phyloP scores from a whole-genome alignment of 306 rosid genomes.

The Fragaria iinumae region DNA sequence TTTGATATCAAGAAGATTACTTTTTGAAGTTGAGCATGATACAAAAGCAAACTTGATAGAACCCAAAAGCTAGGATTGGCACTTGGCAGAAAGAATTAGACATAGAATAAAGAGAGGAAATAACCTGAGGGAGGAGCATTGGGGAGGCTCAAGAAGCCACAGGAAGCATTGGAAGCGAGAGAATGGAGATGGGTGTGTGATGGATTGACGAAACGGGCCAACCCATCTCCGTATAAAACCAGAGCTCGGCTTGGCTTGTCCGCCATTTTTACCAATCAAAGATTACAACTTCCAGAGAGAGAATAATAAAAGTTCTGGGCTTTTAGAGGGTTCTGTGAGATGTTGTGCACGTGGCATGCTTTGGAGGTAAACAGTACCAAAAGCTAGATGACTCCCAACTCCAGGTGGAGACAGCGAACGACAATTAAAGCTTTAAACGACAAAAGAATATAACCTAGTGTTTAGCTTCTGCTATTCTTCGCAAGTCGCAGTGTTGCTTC shows the following conservation, averaged over 20 bases:
- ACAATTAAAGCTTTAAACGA: not conserved
- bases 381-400: not conserved
- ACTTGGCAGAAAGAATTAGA: not conserved
- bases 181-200: constrained; percentile 62
- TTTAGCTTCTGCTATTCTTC: too few relatives aligned
- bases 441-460: not conserved
- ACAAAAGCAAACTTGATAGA: not conserved
- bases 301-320: not conserved
- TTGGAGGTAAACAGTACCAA: not conserved
- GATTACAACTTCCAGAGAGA: not conserved
- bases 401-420: not conserved
- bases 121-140: constrained; percentile 64
- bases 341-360: not conserved
- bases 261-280: constrained; percentile 46
- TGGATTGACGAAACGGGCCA: constrained; percentile 50
- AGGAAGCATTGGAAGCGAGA: constrained; percentile 61
- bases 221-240: constrained; percentile 70
- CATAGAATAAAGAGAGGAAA: not conserved
- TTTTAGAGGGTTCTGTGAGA: not conserved
- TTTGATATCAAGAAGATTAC: not conserved
- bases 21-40: not conserved
- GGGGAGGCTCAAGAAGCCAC: constrained; percentile 71
- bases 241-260: constrained; percentile 86
- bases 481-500: too few relatives aligned
- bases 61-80: not conserved